Conservation (phyloP, 73 alveolate genomes). For the Effrenium voratum region DNA sequence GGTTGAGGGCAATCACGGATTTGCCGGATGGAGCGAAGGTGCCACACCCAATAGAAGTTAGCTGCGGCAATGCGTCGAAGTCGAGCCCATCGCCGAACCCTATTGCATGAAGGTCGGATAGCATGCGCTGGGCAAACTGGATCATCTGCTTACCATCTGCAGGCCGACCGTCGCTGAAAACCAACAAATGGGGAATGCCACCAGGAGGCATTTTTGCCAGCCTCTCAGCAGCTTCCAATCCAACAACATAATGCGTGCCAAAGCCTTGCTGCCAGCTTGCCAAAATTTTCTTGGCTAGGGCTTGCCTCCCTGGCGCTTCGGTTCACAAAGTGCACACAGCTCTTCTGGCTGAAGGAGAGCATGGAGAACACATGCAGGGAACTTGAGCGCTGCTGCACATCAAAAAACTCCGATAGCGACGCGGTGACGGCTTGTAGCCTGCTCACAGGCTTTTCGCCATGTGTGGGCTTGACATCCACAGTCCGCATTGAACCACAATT, state of each 20-base stretch:
- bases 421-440: too few species aligned
- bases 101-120: constrained; percentile 4
- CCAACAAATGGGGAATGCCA: constrained; percentile 3
- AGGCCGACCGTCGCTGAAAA: constrained; percentile 73
- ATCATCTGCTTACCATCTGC: constrained; percentile 45
- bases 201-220: not conserved
- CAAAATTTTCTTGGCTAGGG: too few species aligned
- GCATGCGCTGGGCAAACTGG: not conserved
- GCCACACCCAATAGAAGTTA: constrained; percentile 67
- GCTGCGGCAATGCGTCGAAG: constrained; percentile 12
- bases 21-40: constrained; percentile 59
- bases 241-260: constrained; percentile 24
- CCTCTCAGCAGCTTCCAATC: not conserved
- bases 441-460: not conserved
- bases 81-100: constrained; percentile 59
- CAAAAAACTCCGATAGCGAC: too few species aligned
- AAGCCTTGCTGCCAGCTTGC: not conserved
- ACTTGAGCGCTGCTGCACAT: too few species aligned
- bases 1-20: not conserved
- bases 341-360: constrained; percentile 22
- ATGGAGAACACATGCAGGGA: too few species aligned
- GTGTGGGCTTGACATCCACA: constrained; percentile 8
- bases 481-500: constrained; percentile 67
- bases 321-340: not conserved
- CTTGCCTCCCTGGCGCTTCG: not conserved